A percentile compares a stretch with the other conserved stretches of the same genome.
Evolutionary conservation across 192 early-diverging fungal species (phyloP).

Genomic region (Oehlia diaphana): DNA sequence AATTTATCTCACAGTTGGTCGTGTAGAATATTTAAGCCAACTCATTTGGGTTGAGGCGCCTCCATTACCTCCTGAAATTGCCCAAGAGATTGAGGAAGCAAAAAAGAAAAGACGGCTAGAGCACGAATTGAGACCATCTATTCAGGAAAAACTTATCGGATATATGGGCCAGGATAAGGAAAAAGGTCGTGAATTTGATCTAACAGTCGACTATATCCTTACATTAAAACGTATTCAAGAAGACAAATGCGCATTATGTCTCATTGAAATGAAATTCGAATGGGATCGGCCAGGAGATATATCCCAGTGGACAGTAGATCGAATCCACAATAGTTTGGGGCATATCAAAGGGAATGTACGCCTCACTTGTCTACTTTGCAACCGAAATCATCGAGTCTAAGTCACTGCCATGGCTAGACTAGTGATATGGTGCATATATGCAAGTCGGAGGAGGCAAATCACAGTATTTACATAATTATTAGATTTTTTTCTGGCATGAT

Average conservation of each 20-base stretch:
- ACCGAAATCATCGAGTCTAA: too few species aligned
- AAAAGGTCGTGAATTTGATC: conserved; percentile 8
- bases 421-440: too few species aligned
- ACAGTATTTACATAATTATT: too few species aligned
- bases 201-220: conserved; percentile 17
- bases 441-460: too few species aligned
- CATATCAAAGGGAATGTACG: too few species aligned
- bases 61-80: conserved; percentile 21
- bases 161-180: conserved; percentile 15
- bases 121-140: not conserved
- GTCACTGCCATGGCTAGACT: too few species aligned
- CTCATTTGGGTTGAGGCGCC: conserved; percentile 9
- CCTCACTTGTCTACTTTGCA: too few species aligned
- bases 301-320: too few species aligned
- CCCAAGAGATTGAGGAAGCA: not conserved
- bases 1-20: conserved; percentile 24
- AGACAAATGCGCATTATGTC: conserved; percentile 9
- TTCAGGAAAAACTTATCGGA: conserved; percentile 26
- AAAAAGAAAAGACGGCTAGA: conserved; percentile 15
- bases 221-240: not conserved
- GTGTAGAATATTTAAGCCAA: conserved; percentile 27
- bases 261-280: not conserved
- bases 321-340: too few species aligned
- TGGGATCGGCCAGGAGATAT: too few species aligned
- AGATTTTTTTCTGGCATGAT: too few species aligned